Base-by-base conservation (phyloP, 768 basidiomycete genomes). In the Suillus paluster region DNA sequence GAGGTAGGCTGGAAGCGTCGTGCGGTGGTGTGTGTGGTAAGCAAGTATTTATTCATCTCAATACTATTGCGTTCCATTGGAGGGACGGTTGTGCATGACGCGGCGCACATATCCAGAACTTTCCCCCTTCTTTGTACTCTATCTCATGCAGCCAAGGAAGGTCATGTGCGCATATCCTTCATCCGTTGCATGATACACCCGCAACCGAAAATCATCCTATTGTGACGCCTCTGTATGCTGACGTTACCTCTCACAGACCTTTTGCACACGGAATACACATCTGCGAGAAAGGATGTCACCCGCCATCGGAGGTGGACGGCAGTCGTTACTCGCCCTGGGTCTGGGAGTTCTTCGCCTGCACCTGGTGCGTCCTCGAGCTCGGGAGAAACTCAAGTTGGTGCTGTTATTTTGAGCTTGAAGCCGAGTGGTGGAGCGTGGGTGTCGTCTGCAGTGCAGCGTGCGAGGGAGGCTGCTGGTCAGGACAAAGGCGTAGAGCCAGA, bases 181-280 rank as follows among this genome's bases (percentile, higher is more conserved):
- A 36, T 36, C 34, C 8, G 34, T 36, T 36, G 11, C 36, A 36
- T 36, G 25, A 17, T 17, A 10, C 4, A 2, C n/a, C n/a, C n/a
- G n/a, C n/a, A n/a, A n/a, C n/a, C n/a, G n/a, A n/a, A n/a, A n/a
- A n/a, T n/a, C n/a, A n/a, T n/a, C n/a, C n/a, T n/a, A n/a, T n/a
- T n/a, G n/a, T n/a, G n/a, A 19, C 39, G n/a, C n/a, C 10, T 34
- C 1, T 46, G 21, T 48, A 25, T 44, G 21, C 59, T 64, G n/a
- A 62, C 39, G 12, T 21, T 8, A 6, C 4, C 27, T 11, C 49
- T 46, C 25, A 27, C 25, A 89, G 89, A 61, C 70, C 78, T 2
- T 95, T 89, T 66, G 88, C 90, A 60, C 98, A 96, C 70, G 89
- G 87, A 3, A 71, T 80, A 7, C 97, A 99, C 69, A 72, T 68